A percentile compares a stretch with the other conserved stretches of the same genome.
Evolutionary conservation across 768 basidiomycete species (phyloP).

Genomic region (Trametes maxima): DNA sequence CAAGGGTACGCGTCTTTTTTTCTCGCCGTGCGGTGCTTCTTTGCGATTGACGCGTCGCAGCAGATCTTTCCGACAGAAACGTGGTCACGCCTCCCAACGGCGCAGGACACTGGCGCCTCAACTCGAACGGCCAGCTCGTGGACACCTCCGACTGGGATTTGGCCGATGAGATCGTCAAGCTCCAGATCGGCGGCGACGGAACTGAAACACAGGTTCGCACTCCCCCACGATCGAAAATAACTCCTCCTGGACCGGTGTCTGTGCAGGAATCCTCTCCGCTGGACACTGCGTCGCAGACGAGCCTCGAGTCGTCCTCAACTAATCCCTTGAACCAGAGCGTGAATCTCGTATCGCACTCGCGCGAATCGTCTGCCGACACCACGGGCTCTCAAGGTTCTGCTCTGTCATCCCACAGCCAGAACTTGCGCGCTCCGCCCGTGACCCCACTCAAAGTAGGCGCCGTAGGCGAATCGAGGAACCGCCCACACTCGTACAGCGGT

Average conservation of each 20-base stretch:
- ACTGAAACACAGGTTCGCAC: conserved; percentile 58
- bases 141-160: conserved; percentile 73
- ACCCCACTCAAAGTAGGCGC: conserved; percentile 56
- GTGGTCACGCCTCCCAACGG: conserved; percentile 39
- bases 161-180: conserved; percentile 69
- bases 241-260: conserved; percentile 53
- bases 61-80: conserved; percentile 43
- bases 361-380: conserved; percentile 82
- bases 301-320: conserved; percentile 68
- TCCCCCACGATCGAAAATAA: conserved; percentile 65
- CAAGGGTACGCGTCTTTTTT: conserved; percentile 26
- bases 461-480: conserved; percentile 64
- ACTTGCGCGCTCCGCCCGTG: conserved; percentile 50
- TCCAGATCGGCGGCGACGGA: conserved; percentile 69
- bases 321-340: conserved; percentile 68
- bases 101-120: conserved; percentile 64
- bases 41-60: conserved; percentile 23
- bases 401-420: conserved; percentile 54
- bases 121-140: conserved; percentile 62
- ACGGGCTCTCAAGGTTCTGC: conserved; percentile 60
- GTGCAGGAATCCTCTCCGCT: conserved; percentile 69
- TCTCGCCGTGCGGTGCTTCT: conserved; percentile 1
- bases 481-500: conserved; percentile 82
- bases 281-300: conserved; percentile 71
- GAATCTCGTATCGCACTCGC: conserved; percentile 65